Conservation (phyloP, 192 early-diverging fungal species). For the Coemansia sp. region DNA sequence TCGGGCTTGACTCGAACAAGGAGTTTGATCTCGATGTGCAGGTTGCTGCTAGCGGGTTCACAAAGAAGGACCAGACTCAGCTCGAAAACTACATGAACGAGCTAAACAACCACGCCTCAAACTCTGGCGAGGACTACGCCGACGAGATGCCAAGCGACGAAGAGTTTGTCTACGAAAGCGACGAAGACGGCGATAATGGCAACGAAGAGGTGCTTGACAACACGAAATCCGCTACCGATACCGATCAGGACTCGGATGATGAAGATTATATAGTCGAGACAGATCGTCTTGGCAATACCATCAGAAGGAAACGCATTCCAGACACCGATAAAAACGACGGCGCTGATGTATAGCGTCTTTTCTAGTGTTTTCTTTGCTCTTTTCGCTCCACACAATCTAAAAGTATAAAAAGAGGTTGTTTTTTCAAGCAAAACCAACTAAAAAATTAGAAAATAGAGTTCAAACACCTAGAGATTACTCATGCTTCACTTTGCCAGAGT, state of each 20-base stretch:
- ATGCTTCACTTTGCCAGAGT: conserved; percentile 39
- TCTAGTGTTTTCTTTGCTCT: not conserved
- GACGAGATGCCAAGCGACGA: conserved; percentile 29
- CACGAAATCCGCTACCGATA: not conserved
- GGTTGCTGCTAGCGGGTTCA: conserved; percentile 96
- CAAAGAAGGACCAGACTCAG: conserved; percentile 85
- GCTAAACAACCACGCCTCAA: not conserved
- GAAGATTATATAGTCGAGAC: conserved; percentile 40
- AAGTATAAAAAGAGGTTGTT: not conserved
- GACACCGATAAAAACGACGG: not conserved
- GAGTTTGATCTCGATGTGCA: conserved; percentile 93
- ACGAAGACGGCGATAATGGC: conserved; percentile 7
- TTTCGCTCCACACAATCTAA: not conserved
- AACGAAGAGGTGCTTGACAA: conserved; percentile 5
- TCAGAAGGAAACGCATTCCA: conserved; percentile 29
- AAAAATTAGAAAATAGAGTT: not conserved
- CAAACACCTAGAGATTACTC: conserved; percentile 6
- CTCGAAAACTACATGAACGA: conserved; percentile 60
- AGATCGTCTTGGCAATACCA: conserved; percentile 45
- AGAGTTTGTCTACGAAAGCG: conserved; percentile 22
- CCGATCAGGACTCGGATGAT: conserved; percentile 14
- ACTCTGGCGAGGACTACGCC: conserved; percentile 2
- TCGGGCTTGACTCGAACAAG: conserved; percentile 74
- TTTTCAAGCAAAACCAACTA: not conserved
- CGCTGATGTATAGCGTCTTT: not conserved